phyloP scores from a whole-genome alignment of 129 eudicot species.

The Centrapalus pauciflorus region DNA sequence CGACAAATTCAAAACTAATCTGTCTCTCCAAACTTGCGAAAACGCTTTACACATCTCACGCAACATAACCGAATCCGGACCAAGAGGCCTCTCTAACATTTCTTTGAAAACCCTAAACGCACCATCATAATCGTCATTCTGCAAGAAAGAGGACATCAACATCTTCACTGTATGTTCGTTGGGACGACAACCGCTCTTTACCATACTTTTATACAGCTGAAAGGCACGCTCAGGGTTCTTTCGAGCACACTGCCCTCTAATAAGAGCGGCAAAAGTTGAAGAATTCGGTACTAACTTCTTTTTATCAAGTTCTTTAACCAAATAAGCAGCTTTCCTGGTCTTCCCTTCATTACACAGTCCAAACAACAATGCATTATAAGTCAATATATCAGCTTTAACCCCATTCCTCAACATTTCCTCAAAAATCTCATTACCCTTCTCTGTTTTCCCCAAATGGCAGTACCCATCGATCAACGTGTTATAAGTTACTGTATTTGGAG shows the following conservation, averaged over 20 bases:
- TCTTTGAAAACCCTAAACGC: slow-evolving; percentile 47
- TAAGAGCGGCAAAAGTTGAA: slow-evolving; percentile 79
- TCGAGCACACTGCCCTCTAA: slow-evolving; percentile 64
- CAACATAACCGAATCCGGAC: slow-evolving; percentile 46
- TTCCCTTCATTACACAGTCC: slow-evolving; percentile 74
- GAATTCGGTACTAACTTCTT: slow-evolving; percentile 65
- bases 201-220: slow-evolving; percentile 68
- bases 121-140: slow-evolving; percentile 67
- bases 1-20: slow-evolving; percentile 35
- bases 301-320: slow-evolving; percentile 79
- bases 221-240: slow-evolving; percentile 66
- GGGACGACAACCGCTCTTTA: slow-evolving; percentile 66
- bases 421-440: slow-evolving; percentile 49
- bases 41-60: slow-evolving; percentile 50
- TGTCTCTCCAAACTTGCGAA: slow-evolving; percentile 43
- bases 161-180: slow-evolving; percentile 46
- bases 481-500: slow-evolving; percentile 64
- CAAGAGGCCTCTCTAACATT: slow-evolving; percentile 50
- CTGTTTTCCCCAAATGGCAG: slow-evolving; percentile 44
- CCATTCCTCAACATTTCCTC: slow-evolving; percentile 66
- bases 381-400: slow-evolving; percentile 56
- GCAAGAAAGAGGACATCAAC: slow-evolving; percentile 47
- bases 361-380: slow-evolving; percentile 65
- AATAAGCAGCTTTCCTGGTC: slow-evolving; percentile 74
- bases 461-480: slow-evolving; percentile 64